phyloP scores from a whole-genome alignment of 805 yeast species.

The Geotrichum ghanense region DNA sequence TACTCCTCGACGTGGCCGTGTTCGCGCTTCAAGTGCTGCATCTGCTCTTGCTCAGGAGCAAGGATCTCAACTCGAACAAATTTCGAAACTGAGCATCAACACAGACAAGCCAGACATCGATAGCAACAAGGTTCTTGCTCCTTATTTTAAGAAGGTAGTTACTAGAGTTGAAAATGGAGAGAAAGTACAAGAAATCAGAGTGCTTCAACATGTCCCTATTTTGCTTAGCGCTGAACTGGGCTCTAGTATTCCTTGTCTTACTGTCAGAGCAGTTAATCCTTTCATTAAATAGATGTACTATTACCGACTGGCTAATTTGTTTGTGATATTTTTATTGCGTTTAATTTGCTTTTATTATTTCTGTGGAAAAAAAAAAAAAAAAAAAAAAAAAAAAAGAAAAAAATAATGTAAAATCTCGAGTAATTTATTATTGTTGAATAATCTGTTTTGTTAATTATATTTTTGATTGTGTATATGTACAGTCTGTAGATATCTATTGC shows the following conservation, averaged over 20 bases:
- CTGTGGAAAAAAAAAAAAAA: too few species aligned
- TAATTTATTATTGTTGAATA: constrained; percentile 1
- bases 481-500: background rate
- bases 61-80: constrained; percentile 3
- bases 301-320: too few species aligned
- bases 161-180: constrained; percentile 52
- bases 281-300: constrained; percentile 36
- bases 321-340: too few species aligned
- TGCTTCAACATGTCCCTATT: constrained; percentile 70
- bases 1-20: constrained; percentile 46
- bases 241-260: constrained; percentile 89
- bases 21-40: constrained; percentile 52
- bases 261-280: constrained; percentile 86
- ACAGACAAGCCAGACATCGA: constrained; percentile 3
- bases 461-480: background rate
- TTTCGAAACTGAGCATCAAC: constrained; percentile 8
- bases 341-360: too few species aligned
- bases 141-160: constrained; percentile 45
- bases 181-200: constrained; percentile 71
- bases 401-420: background rate
- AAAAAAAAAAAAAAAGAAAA: too few species aligned
- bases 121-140: constrained; percentile 20
- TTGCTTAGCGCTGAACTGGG: constrained; percentile 85
- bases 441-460: too few species aligned
- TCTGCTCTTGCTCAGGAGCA: constrained; percentile 49